Base-by-base conservation (phyloP, 106 monocot genomes). In the Dactylorhiza incarnata region DNA sequence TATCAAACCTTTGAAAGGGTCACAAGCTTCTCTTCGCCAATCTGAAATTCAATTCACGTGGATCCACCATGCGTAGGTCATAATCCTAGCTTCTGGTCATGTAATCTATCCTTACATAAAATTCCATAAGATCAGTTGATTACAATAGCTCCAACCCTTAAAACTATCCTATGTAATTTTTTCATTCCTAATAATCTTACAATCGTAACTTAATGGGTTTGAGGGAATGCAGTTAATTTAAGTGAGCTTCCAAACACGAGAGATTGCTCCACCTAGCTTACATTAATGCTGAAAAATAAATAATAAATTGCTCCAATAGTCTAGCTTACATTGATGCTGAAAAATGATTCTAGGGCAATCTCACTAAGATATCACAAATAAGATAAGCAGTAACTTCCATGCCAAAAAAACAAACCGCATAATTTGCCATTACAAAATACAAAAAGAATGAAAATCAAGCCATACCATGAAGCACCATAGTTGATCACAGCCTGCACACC, bases 401-500 rank as follows among this genome's bases (percentile, higher is more conserved):
- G 20, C 6, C 19, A 2, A 59, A 22, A 19, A 0, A 59, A 59
- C 19, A 59, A 59, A 59, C 20, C 58, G 6, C 22, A 23, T 20
- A 59, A 8, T 59, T 59, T 59, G 20, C 8, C 58, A 59, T 59
- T 8, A 20, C 22, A 22, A 59, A 22, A 59, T 59, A 59, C 1
- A 59, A 59, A 6, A n/a, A 22, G 58, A 22, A 22, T 59, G 20
- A 65, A 65, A 65, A 29, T 65, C 4, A 65, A 17, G 22, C 44
- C 80, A 46, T 80, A 84, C 84, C 84, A 84, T 50, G 84, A 76
- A 73, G 84, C 84, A 9, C 84, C 84, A 74, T 80, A 84, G 58
- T 84, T 84, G 66, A 84, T 76, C 13, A 80, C 80, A 29, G 84
- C 48, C 84, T 84, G 79, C 51, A 80, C 69, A 46, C 19, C 8